These are phyloP conservation scores for Malassezia restricta DNA, from an alignment of 1,284 basidiomycete species.

Conservation along the genomic window DNA sequence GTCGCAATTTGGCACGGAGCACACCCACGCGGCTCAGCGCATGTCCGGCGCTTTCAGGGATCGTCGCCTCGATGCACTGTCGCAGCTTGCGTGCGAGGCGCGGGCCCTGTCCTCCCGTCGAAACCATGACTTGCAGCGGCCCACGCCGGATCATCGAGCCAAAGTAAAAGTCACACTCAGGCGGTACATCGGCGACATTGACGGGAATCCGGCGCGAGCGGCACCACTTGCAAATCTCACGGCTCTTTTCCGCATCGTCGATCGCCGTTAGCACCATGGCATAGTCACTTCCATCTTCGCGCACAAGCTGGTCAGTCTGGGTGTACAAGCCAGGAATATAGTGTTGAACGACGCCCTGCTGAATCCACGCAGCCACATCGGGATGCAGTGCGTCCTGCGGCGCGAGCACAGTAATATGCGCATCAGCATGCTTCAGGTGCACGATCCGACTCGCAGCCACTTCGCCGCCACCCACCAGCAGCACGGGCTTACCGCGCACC, in stretches of 20 bases:
- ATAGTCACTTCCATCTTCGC: slow-evolving; percentile 46
- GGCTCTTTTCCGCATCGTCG: slow-evolving; percentile 65
- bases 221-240: slow-evolving; percentile 60
- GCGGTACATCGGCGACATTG: slow-evolving; percentile 90
- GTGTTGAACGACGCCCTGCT: slow-evolving; percentile 23
- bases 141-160: slow-evolving; percentile 82
- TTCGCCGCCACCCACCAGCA: slow-evolving; percentile 78
- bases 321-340: slow-evolving; percentile 45
- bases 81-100: slow-evolving; percentile 76
- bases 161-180: slow-evolving; percentile 89
- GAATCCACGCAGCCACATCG: slow-evolving; percentile 37
- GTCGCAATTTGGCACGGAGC: slow-evolving; percentile 58
- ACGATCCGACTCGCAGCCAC: slow-evolving; percentile 58
- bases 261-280: slow-evolving; percentile 92
- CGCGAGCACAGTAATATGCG: slow-evolving; percentile 38
- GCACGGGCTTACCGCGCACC: slow-evolving; percentile 64
- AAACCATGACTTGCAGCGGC: slow-evolving; percentile 87
- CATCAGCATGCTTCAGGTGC: slow-evolving; percentile 41
- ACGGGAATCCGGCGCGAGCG: slow-evolving; percentile 64
- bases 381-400: slow-evolving; percentile 32
- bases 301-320: slow-evolving; percentile 26
- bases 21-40: slow-evolving; percentile 70
- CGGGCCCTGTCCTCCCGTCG: slow-evolving; percentile 85
- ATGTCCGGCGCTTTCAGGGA: slow-evolving; percentile 63
- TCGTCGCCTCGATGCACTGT: slow-evolving; percentile 56